These are phyloP conservation scores for Canna indica DNA, from an alignment of 176 grass and related monocot genomes.

Conservation along the genomic window DNA sequence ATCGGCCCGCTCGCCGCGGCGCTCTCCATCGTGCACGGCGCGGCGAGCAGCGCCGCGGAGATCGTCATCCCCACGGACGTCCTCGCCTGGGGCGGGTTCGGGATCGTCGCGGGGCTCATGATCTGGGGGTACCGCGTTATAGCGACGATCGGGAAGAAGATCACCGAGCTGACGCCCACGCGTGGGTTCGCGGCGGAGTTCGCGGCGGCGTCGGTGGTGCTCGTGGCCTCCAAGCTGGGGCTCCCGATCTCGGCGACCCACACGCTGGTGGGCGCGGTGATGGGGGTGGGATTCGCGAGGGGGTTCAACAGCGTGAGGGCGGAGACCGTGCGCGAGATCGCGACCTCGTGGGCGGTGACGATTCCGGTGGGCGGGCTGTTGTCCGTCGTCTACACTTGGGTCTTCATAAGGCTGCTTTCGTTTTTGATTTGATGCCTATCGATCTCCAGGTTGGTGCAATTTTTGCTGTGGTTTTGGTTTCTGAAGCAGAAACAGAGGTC, in stretches of 20 bases:
- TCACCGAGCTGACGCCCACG: constrained; percentile 86
- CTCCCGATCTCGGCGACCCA: constrained; percentile 87
- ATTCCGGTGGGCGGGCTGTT: constrained; percentile 77
- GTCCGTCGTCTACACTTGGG: constrained; percentile 58
- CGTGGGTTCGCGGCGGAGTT: constrained; percentile 90
- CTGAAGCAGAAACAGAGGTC: no score
- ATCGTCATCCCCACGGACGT: constrained; percentile 88
- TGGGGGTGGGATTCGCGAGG: constrained; percentile 96
- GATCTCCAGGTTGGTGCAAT: no score
- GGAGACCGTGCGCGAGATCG: constrained; percentile 81
- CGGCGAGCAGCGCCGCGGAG: constrained; percentile 40
- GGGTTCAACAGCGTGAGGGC: constrained; percentile 70
- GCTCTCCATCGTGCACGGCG: constrained; percentile 72
- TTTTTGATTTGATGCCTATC: neutral
- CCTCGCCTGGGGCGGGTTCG: constrained; percentile 92
- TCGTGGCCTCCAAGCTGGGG: constrained; percentile 88
- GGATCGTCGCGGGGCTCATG: constrained; percentile 82
- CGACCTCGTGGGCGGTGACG: constrained; percentile 74
- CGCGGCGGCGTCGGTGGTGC: constrained; percentile 83
- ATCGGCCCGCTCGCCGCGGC: constrained; percentile 80
- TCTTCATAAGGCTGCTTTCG: constrained; percentile 40
- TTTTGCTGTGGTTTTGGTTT: no score
- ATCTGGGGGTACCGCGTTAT: constrained; percentile 97
- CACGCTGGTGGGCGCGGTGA: constrained; percentile 93
- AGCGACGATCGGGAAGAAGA: constrained; percentile 96